Base-by-base conservation (phyloP, 2,329 filamentous ascomycete genomes). In the Phyllosticta capitalensis region DNA sequence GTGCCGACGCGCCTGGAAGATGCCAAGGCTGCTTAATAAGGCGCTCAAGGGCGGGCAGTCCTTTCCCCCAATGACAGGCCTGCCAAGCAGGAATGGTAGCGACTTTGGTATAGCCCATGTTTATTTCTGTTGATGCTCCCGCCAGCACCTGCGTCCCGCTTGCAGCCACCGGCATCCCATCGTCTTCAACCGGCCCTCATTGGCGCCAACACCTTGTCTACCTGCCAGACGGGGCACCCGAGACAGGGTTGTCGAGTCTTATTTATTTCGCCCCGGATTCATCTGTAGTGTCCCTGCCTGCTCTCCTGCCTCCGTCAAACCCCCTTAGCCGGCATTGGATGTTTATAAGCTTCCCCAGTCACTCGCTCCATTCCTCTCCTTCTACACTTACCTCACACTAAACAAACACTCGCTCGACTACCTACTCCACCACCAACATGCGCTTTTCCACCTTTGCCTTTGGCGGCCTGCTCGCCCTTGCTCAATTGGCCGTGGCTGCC, bases 361-460 rank as follows among this genome's bases (percentile, higher is more conserved):
- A 45, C 38, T n/a, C 38, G 62, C 59, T 65, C 59, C 66, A 66
- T 61, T 45, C 52, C 54, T 59, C 22, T 60, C 26, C 54, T 59
- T 56, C 57, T 56, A 62, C 20, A 24, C 54, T 17, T 21, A 51
- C 50, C 28, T 49, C 21, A 52, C 17, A 17, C 55, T 56, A 61
- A 54, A 30, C 53, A 59, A 54, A 53, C 59, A 61, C 56, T 53
- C 58, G 55, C 63, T 52, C 61, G 56, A 49, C 60, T 63, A 54
- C n/a, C 55, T 55, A 56, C 2, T 21, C 49, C 56, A 63, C 2
- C 22, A 17, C 58, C 69, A 74, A 62, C 59, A 75, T 75, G 73
- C 74, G 75, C 70, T 74, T 77, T 72, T 73, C 70, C 61, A 61
- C 75, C 61, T 63, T 77, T 64, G 69, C 77, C 64, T 64, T 80